phyloP scores from a whole-genome alignment of 2,329 filamentous ascomycete species.

The Metarhizium rileyi region DNA sequence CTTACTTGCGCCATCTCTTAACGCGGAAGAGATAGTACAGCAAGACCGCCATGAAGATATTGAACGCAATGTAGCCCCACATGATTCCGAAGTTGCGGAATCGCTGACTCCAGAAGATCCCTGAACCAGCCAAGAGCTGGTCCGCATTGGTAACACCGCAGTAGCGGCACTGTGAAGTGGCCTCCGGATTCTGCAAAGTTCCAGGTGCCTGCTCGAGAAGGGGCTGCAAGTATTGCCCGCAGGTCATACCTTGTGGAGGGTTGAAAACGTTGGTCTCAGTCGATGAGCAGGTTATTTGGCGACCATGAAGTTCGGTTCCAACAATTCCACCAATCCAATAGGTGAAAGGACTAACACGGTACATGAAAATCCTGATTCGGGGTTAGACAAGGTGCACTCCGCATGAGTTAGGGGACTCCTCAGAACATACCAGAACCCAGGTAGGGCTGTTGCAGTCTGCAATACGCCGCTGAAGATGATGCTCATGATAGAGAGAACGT shows the following conservation, averaged over 20 bases:
- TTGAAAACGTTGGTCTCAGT: conserved; percentile 55
- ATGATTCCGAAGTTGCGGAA: conserved; percentile 66
- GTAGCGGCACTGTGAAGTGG: conserved; percentile 51
- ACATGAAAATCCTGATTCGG: conserved; percentile 52
- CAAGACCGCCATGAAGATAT: conserved; percentile 46
- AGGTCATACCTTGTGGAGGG: conserved; percentile 52
- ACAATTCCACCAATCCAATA: conserved; percentile 62
- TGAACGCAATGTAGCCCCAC: conserved; percentile 57
- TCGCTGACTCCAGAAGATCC: conserved; percentile 41
- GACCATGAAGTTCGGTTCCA: conserved; percentile 50
- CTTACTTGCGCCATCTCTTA: conserved; percentile 20
- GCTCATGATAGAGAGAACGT: conserved; percentile 47
- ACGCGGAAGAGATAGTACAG: conserved; percentile 57
- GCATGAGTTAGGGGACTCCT: background rate
- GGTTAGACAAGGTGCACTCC: background rate
- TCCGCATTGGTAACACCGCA: conserved; percentile 55
- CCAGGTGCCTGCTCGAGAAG: conserved; percentile 44
- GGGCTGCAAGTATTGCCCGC: conserved; percentile 49
- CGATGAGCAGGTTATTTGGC: conserved; percentile 40
- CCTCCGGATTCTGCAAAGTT: conserved; percentile 51
- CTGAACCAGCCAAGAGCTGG: conserved; percentile 41
- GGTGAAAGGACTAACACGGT: conserved; percentile 55
- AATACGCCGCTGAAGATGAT: conserved; percentile 57
- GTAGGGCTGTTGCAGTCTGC: conserved; percentile 46
- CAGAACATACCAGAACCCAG: conserved; percentile 50